Base-by-base conservation (phyloP, 2,329 filamentous ascomycete species). In the Ophiostoma himal-ulmi region DNA sequence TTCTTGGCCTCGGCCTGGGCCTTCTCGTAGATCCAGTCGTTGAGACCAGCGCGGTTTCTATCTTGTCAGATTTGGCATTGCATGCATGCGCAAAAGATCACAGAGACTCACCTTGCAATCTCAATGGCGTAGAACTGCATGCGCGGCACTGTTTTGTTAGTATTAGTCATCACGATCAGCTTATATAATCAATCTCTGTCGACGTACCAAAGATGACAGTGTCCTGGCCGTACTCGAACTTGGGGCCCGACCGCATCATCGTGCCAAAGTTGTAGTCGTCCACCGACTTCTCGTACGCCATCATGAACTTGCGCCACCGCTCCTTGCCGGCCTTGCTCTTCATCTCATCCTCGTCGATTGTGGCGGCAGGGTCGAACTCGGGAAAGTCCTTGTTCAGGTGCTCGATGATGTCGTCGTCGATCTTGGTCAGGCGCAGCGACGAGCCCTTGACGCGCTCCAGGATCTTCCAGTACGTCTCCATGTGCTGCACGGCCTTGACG, bases 201-300 rank as follows among this genome's bases (percentile, higher is more conserved):
- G 5, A 70, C 85, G 76, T 78, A 94, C 91, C 93, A 76, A 99
- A 98, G 69, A 99, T 97, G 3, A 93, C 97, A 70, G 90, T 92
- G 70, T 96, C 84, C 81, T 96, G 85, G 69, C 90, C 92, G 79
- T 99, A 98, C 80, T 97, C 94, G 69, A 81, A 88, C 76, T 91
- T 92, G 52, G 93, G 86, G 77, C 86, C 91, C 71, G 87, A 85
- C 71, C 95, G 88, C 76, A 99, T 80, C 86, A 99, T 94, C 44
- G 95, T 97, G 70, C 95, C 95, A 80, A 97, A 99, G 84, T 97
- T 99, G 85, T 89, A 99, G 81, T 99, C 96, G 74, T 95, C 91
- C n/a, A 99, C 84, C 81, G 87, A 94, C 81, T 96, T 94, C 82
- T 98, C 93, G 80, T 97, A 99, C 73, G 85, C 83, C 85, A 91